Evolutionary conservation across 331 rosid genomes (phyloP), one percentile per base, ranked within the genome.

Genomic region (Phaseolus coccineus): DNA sequence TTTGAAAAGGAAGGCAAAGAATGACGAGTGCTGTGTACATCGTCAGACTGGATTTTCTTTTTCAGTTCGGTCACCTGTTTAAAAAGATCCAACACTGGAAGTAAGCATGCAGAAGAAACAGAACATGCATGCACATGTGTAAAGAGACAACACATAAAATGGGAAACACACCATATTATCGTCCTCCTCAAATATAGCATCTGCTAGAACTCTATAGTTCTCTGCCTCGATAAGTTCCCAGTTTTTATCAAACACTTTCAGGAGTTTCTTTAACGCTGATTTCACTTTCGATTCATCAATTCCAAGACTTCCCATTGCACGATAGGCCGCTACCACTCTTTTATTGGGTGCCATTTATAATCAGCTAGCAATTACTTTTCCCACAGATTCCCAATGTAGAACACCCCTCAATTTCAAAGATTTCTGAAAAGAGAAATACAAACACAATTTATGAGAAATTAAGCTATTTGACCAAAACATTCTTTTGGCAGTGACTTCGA

Each of bases 201-300:
- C 98, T 69, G 85, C 83, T n/a, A 96, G 91, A 88, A 69, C 98
- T 87, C 99, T 84, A 73, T 96, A 96, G 73, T 89, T 90, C 77
- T 86, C 99, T 88, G 74, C 91, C 89, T 93, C 99, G 44, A 96
- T 96, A n/a, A 91, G 92, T 27, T 84, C 91, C 99, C 99, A 96
- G 66, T 93, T 87, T 76, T 82, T 93, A 16, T 96, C 92, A 85
- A 87, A 96, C 87, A 91, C 76, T 55, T 81, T 90, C 14, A 93
- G 76, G 64, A 96, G 97, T 37, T 87, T 88, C 80, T 91, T 93
- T 69, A 93, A 68, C 39, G 88, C 98, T 2, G 94, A 91, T 78
- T 93, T 96, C 61, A 92, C 95, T 86, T 86, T 80, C 3, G 69
- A 72, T 80, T 91, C 91, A 62, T 42, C 42, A 47, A 96, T 84